Evolutionary conservation across 169 alveolate genomes (phyloP).

Genomic region (Theileria orientalis): DNA sequence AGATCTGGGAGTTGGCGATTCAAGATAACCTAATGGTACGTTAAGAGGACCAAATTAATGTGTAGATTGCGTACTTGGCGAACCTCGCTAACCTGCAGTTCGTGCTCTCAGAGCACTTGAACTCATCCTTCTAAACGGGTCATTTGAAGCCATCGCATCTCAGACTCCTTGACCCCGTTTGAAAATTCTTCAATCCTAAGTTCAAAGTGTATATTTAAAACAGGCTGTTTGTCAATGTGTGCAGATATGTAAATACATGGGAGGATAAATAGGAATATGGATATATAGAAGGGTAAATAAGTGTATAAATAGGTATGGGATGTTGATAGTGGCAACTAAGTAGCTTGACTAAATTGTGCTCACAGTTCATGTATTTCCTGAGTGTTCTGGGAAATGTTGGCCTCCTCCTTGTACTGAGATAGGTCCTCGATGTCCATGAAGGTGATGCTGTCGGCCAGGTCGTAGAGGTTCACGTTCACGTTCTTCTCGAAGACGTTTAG

Average conservation of each 20-base stretch:
- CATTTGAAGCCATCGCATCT: constrained; percentile 27
- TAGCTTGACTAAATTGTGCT: neutral
- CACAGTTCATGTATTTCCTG: constrained; percentile 10
- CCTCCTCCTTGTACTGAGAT: constrained; percentile 40
- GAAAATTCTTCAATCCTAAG: constrained; percentile 17
- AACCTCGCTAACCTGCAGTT: constrained; percentile 80
- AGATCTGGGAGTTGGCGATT: constrained; percentile 78
- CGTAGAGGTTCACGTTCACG: constrained; percentile 45
- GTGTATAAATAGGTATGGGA: too few species aligned
- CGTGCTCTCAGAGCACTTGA: constrained; percentile 82
- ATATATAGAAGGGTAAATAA: neutral
- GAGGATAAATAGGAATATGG: neutral
- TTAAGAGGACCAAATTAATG: neutral
- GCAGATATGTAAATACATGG: neutral
- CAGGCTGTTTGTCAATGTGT: too few species aligned
- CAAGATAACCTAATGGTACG: constrained; percentile 82
- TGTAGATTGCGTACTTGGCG: constrained; percentile 70
- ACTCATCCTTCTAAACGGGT: constrained; percentile 70
- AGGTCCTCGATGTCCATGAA: constrained; percentile 49
- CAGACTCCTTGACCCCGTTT: constrained; percentile 21
- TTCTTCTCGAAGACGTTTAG: constrained; percentile 13
- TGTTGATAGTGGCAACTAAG: too few species aligned
- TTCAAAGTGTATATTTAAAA: neutral
- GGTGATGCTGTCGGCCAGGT: constrained; percentile 55
- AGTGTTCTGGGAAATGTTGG: neutral